phyloP scores from a whole-genome alignment of 1,139 yeast genomes.

The Saccharomyces hybrid region DNA sequence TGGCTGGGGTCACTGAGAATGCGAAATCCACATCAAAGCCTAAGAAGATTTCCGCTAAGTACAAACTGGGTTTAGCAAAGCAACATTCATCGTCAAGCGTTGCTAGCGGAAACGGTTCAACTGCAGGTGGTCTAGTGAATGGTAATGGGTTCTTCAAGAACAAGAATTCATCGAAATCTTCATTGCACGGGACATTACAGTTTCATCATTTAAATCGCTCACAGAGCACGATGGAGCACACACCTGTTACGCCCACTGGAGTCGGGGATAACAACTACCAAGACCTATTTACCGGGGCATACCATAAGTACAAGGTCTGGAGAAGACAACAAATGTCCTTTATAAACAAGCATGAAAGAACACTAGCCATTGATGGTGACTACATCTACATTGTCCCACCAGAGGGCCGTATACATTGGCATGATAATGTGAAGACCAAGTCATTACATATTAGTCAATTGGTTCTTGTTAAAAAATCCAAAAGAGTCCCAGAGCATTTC shows the following conservation, averaged over 20 bases:
- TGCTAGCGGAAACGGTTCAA: conserved; percentile 9
- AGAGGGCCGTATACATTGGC: conserved; percentile 58
- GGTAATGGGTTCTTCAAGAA: conserved; percentile 25
- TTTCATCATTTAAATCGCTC: conserved; percentile 18
- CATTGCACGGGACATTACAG: conserved; percentile 22
- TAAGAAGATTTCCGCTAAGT: conserved; percentile 18
- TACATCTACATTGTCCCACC: conserved; percentile 85
- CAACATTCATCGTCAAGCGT: conserved; percentile 14
- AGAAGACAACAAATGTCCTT: conserved; percentile 81
- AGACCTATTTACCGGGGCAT: conserved; percentile 33
- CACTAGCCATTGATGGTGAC: conserved; percentile 86
- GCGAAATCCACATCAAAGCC: conserved; percentile 10
- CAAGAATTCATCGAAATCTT: conserved; percentile 28
- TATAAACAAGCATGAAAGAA: conserved; percentile 65
- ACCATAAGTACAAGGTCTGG: conserved; percentile 68
- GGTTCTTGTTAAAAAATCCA: conserved; percentile 64
- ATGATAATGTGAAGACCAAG: conserved; percentile 70
- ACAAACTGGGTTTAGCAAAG: conserved; percentile 19
- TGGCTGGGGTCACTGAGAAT: conserved; percentile 1
- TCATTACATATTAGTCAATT: conserved; percentile 83
- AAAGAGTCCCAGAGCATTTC: conserved; percentile 70
- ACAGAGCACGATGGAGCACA: conserved; percentile 10
- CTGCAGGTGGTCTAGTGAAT: not conserved
- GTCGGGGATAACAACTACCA: conserved; percentile 21
- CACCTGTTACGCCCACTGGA: conserved; percentile 11